These are phyloP conservation scores for Termitomyces titanicus DNA, from an alignment of 768 basidiomycete species.

Conservation along the genomic window DNA sequence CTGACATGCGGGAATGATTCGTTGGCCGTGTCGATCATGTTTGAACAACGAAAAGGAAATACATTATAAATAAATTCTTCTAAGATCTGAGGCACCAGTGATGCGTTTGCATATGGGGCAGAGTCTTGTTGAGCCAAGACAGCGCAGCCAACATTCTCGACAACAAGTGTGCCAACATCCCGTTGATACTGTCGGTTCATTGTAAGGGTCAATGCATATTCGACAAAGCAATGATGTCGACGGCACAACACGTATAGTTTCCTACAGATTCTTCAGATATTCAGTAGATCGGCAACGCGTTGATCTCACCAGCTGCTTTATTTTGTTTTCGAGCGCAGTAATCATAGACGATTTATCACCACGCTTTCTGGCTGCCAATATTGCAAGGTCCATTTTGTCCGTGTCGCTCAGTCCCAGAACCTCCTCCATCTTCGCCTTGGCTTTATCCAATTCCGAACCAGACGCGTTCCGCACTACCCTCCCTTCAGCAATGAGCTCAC, in stretches of 20 bases:
- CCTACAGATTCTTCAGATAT: conserved; percentile 27
- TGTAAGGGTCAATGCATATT: conserved; percentile 76
- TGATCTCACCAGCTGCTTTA: conserved; percentile 48
- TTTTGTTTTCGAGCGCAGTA: conserved; percentile 56
- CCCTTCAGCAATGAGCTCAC: conserved; percentile 52
- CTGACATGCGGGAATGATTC: not conserved
- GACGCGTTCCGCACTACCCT: conserved; percentile 30
- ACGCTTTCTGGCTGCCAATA: conserved; percentile 44
- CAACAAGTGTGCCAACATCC: conserved; percentile 91
- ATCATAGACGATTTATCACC: conserved; percentile 48
- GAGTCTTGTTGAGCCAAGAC: conserved; percentile 75
- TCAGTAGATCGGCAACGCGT: not conserved
- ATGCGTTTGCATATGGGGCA: conserved; percentile 90
- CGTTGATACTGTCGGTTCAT: conserved; percentile 75
- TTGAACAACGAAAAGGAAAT: not conserved
- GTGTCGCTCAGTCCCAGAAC: conserved; percentile 37
- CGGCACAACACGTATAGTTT: conserved; percentile 37
- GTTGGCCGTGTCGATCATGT: not conserved
- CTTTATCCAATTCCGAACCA: conserved; percentile 16
- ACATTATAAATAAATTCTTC: conserved; percentile 66
- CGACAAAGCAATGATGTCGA: conserved; percentile 55
- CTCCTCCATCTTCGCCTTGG: conserved; percentile 34
- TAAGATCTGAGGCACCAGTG: conserved; percentile 69
- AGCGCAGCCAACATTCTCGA: conserved; percentile 79
- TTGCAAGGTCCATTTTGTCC: conserved; percentile 45